Evolutionary conservation across 495 filamentous ascomycete genomes (phyloP).

Genomic region (Aspergillus diversus): DNA sequence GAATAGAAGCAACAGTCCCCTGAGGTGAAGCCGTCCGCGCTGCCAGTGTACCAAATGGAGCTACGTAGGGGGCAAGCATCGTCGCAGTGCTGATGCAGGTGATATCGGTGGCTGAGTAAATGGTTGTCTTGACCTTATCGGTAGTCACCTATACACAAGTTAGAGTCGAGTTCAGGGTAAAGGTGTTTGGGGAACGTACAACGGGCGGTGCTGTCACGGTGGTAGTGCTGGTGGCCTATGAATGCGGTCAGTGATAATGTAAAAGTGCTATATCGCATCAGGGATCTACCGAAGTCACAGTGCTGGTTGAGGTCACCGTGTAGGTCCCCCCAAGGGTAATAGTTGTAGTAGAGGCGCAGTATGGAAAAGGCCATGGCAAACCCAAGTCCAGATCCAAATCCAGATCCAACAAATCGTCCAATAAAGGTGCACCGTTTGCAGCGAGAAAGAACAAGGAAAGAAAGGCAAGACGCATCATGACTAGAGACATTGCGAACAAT

Average conservation of each 20-base stretch:
- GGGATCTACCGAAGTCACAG: conserved; percentile 11
- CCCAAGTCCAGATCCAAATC: background rate
- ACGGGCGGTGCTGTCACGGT: conserved; percentile 10
- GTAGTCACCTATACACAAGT: conserved; percentile 1
- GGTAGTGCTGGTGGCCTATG: conserved; percentile 7
- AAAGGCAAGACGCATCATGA: background rate
- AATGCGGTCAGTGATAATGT: background rate
- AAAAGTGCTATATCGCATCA: background rate
- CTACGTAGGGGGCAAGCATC: conserved; percentile 4
- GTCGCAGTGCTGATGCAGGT: conserved; percentile 14
- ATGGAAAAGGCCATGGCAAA: background rate
- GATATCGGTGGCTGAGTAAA: conserved; percentile 11
- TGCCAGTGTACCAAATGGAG: background rate
- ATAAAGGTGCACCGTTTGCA: background rate
- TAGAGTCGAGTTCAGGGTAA: background rate
- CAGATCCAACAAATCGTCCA: background rate
- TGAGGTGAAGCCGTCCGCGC: background rate
- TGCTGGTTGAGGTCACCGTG: conserved; percentile 10
- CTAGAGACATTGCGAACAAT: background rate
- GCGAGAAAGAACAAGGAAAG: background rate
- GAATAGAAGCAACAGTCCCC: background rate
- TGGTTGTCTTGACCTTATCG: conserved; percentile 2
- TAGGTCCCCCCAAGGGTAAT: conserved; percentile 13
- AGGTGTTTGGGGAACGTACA: background rate
- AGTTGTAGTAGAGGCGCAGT: conserved; percentile 15